Conservation (phyloP, 352 stramenopile genomes). For the Globisporangium paroecandrum region DNA sequence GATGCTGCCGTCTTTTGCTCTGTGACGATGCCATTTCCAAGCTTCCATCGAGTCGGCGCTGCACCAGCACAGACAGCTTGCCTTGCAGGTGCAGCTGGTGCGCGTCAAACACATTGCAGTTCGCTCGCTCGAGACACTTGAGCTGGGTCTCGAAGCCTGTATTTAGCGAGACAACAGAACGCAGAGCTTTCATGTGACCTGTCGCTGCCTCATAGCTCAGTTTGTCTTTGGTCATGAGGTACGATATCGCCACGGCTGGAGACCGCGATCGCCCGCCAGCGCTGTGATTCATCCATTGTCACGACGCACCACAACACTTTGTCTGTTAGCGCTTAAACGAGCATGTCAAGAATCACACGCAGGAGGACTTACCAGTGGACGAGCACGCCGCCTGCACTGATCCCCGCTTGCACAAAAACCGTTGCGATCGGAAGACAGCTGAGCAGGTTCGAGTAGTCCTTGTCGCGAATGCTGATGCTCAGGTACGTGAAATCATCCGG, state of each 20-base stretch:
- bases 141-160: constrained; percentile 84
- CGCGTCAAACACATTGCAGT: constrained; percentile 68
- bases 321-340: neutral
- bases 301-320: neutral
- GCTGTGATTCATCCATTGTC: constrained; percentile 18
- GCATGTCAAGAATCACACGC: neutral
- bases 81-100: constrained; percentile 71
- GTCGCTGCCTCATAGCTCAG: constrained; percentile 48
- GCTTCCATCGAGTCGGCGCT: constrained; percentile 34
- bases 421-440: constrained; percentile 74
- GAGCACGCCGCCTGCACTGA: constrained; percentile 65
- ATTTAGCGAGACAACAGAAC: constrained; percentile 76
- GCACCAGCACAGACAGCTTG: constrained; percentile 31
- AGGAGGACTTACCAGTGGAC: constrained; percentile 63
- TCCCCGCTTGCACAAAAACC: constrained; percentile 77
- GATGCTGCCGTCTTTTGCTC: constrained; percentile 24
- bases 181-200: constrained; percentile 45
- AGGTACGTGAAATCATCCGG: constrained; percentile 88
- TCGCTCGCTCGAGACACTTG: constrained; percentile 58
- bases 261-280: constrained; percentile 79
- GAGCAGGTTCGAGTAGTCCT: constrained; percentile 87
- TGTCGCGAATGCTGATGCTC: constrained; percentile 87
- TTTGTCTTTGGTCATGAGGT: constrained; percentile 72
- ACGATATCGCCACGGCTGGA: constrained; percentile 72
- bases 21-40: constrained; percentile 16